Base-by-base conservation (phyloP, 2,329 filamentous ascomycete species). In the Lasiodiplodia theobromae region DNA sequence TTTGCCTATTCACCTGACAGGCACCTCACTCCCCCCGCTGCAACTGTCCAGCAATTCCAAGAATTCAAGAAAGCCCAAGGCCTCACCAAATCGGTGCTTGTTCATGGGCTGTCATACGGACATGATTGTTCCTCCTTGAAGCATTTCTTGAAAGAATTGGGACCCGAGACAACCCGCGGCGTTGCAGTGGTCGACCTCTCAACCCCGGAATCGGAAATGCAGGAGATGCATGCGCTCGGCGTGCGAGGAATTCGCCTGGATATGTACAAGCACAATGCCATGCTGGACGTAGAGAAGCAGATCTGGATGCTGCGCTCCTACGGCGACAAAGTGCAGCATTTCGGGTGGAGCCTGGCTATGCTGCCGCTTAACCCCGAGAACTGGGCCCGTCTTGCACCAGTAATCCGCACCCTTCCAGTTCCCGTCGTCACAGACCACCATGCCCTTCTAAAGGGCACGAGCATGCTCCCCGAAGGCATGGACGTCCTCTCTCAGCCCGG, bases 91-190 rank as follows among this genome's bases (percentile, higher is more conserved):
- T 80, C 78, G 0, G 77, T 80, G 5, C 71, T 81, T 0, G 76
- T 77, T 0, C 79, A 81, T 67, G 79, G 78, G 0, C 66, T 81
- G 0, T 81, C 79, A 0, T 80, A 80, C 21, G 79, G 79, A 6
- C 72, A 77, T 34, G 78, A 81, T 63, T 76, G 75, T 66, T 73
- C 74, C 2, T 81, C 78, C 0, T 60, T 81, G 2, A 76, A 74
- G 23, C 66, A 73, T 1, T 81, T 80, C 58, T 71, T 79, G 1
- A 40, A 72, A 0, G 73, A 74, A 6, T 70, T 81, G 1, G 75
- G 73, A 0, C 62, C 52, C 2, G 68, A 65, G 6, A 70, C 68
- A 11, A 79, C 79, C 6, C 75, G 70, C 11, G 76, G 71, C 0
- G 73, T 78, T 58, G 76, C 72, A 2, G 77, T 79, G 21, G 76